Percentiles rank a stretch among this genome's conserved stretches.
phyloP scores from a whole-genome alignment of 345 rosid species.

The Lumnitzera littorea region DNA sequence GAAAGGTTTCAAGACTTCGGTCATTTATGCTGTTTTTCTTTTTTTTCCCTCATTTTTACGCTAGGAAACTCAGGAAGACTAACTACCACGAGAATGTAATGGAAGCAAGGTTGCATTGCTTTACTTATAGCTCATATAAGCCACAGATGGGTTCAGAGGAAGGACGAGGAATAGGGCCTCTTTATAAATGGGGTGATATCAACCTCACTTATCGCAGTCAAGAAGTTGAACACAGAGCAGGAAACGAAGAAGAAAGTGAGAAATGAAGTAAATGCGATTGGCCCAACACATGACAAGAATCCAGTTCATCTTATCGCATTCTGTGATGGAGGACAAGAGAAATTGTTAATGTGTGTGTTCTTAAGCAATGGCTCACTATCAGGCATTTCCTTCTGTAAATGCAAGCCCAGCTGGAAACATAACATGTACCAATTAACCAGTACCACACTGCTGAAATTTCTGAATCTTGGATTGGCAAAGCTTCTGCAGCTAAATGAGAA shows the following conservation, averaged over 20 bases:
- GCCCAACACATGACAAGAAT: conserved; percentile 33
- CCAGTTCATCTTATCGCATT: conserved; percentile 27
- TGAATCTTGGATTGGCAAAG: conserved; percentile 34
- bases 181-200: conserved; percentile 24
- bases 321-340: conserved; percentile 26
- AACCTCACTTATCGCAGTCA: conserved; percentile 20
- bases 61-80: background rate
- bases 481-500: conserved; percentile 20
- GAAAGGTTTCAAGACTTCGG: background rate
- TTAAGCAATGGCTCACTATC: conserved; percentile 25
- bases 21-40: conserved; percentile 5
- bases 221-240: conserved; percentile 15
- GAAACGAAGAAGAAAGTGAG: conserved; percentile 22
- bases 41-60: background rate
- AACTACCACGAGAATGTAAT: background rate
- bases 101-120: conserved; percentile 14
- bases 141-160: conserved; percentile 25
- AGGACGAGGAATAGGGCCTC: conserved; percentile 30
- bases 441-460: conserved; percentile 10
- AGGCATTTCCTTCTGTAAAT: conserved; percentile 14
- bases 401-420: conserved; percentile 19
- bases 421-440: conserved; percentile 28
- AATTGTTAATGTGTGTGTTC: conserved; percentile 25
- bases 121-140: conserved; percentile 24
- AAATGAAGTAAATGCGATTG: conserved; percentile 23